These are phyloP conservation scores for Rosa chinensis DNA, from an alignment of 306 rosid genomes.

Conservation along the genomic window DNA sequence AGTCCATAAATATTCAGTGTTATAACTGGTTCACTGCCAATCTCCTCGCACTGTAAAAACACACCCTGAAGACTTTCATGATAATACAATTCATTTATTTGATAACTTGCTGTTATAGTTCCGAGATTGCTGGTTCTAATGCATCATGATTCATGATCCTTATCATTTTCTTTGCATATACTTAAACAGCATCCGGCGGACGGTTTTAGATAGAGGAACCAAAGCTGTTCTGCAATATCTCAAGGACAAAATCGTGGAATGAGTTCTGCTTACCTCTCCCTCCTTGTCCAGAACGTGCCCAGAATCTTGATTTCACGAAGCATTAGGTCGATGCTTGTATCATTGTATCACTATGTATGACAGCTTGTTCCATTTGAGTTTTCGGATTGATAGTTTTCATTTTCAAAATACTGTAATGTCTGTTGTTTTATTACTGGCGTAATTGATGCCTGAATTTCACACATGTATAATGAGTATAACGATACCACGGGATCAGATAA, in stretches of 20 bases:
- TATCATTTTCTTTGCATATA: not conserved
- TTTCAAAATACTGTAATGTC: not conserved
- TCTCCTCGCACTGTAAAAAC: not conserved
- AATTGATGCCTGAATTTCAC: not conserved
- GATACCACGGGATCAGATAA: not conserved
- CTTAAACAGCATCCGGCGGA: slow-evolving; percentile 73
- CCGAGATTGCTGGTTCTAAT: not conserved
- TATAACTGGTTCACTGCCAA: not conserved
- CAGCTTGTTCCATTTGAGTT: not conserved
- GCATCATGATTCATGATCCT: slow-evolving; percentile 3
- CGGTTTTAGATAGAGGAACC: slow-evolving; percentile 80
- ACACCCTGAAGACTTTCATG: not conserved
- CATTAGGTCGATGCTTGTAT: not conserved
- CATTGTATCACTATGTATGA: not conserved
- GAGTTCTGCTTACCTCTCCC: not conserved
- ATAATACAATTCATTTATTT: not conserved
- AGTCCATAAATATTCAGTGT: not conserved
- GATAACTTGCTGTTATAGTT: not conserved
- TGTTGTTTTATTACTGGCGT: not conserved
- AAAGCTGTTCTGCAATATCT: slow-evolving; percentile 77
- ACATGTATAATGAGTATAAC: not conserved
- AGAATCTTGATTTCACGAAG: not conserved
- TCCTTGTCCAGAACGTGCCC: not conserved
- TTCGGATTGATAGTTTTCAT: not conserved
- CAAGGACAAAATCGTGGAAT: slow-evolving; percentile 70